Base-by-base conservation (phyloP, 2,329 filamentous ascomycete species). In the Scedosporium aurantiacum region DNA sequence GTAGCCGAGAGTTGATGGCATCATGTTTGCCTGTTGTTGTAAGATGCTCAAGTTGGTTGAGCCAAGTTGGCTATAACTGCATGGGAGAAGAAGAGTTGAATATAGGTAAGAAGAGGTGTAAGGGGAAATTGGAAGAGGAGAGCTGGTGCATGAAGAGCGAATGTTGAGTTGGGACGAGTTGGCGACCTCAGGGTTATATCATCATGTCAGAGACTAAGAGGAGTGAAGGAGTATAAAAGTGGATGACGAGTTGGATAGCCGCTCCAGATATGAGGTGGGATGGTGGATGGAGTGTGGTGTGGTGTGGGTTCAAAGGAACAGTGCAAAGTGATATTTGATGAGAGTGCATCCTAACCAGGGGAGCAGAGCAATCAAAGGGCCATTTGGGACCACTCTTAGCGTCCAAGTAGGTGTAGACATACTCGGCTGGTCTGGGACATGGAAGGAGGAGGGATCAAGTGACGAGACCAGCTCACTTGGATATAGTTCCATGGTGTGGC, bases 221-320 rank as follows among this genome's bases (percentile, higher is more conserved):
- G 41, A 27, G 57, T 57, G 32, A 12, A 37, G 23, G 23, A 14
- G 18, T 14, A 54, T 18, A 54, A 54, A 54, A 16, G 50, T 47
- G 23, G 57, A 43, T 43, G 40, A 43, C 57, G 41, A 23, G 40
- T 21, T 25, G 18, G 40, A 59, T 7, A 50, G 41, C 57, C 41
- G 57, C 57, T 27, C 40, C 41, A 47, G 41, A 47, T 59, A 28
- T 59, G 57, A 59, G 25, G 57, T 59, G 57, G 57, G 57, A n/a
- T 59, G 57, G 57, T 59, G 57, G 43, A 41, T 21, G n/a, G 50
- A 23, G 21, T 54, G 47, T 52, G 50, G 43, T 8, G n/a, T n/a
- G n/a, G 50, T 12, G 23, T 54, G 57, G 57, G 25, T 47, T 45
- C 32, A 7, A 58, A 43, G 32, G 56, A 54, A 23, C 16, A 21